phyloP scores from a whole-genome alignment of 129 eudicot genomes.

The Flaveria sonorensis region DNA sequence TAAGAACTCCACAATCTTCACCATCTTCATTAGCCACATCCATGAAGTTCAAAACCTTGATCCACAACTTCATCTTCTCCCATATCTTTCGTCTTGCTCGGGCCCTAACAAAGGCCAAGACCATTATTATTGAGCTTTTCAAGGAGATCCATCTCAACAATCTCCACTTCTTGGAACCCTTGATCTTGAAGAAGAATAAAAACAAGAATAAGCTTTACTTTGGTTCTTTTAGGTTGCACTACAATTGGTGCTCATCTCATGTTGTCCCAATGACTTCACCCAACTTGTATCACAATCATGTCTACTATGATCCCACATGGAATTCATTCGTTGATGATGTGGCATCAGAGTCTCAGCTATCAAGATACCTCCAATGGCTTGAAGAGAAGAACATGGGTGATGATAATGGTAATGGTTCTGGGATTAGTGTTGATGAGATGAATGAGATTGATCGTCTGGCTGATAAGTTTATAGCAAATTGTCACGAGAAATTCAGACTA shows the following conservation, averaged over 20 bases:
- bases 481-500: conserved; percentile 94
- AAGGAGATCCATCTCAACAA: conserved; percentile 55
- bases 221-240: conserved; percentile 87
- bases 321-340: conserved; percentile 46
- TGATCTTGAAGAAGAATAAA: conserved; percentile 43
- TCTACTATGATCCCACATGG: conserved; percentile 79
- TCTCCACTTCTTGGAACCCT: conserved; percentile 41
- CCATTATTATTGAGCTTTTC: conserved; percentile 50
- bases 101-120: conserved; percentile 70
- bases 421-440: conserved; percentile 30
- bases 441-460: conserved; percentile 94
- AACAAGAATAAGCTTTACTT: conserved; percentile 62
- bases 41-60: conserved; percentile 76
- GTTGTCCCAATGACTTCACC: conserved; percentile 69
- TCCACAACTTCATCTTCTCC: conserved; percentile 76
- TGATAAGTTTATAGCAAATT: conserved; percentile 82
- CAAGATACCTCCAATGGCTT: conserved; percentile 91
- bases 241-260: conserved; percentile 96
- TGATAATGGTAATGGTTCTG: conserved; percentile 24
- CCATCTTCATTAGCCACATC: conserved; percentile 47
- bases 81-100: conserved; percentile 68
- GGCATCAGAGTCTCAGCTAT: conserved; percentile 53
- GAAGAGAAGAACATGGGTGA: conserved; percentile 56
- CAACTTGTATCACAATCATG: conserved; percentile 35
- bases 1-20: conserved; percentile 40